Base-by-base conservation (phyloP, 2,329 filamentous ascomycete species). In the Nemania sp. region DNA sequence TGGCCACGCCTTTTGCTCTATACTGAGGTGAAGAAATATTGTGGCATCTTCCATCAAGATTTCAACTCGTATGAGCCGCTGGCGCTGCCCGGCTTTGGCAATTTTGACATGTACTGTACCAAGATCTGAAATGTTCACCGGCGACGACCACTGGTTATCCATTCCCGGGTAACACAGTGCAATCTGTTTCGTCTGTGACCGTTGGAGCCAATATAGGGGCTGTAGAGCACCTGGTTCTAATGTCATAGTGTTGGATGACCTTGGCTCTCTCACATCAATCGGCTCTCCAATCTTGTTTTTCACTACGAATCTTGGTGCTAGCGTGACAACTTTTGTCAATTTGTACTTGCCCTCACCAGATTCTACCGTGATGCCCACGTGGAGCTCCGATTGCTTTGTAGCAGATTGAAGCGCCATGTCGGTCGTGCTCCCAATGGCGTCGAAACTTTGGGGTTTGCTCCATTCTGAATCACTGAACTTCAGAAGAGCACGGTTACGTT, bases 371-470 rank as follows among this genome's bases (percentile, higher is more conserved):
- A 99, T 85, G 41, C 94, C 94, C 6, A 95, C 81, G 65, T 97
- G 91, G 66, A 97, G 92, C 70, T 99, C 94, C 2, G 86, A 86
- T 52, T 79, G 81, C 37, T 83, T 86, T 36, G 80, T 82, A 2
- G 81, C 74, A 0, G 91, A 90, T 44, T 89, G 88, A 28, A 99
- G 79, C 28, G 94, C 83, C 30, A 96, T 89, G 64, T 97, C 92
- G 14, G 91, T 88, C 0, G 88, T 91, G 66, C 93, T 97, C 26
- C 94, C 94, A 60, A 99, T 94, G 17, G 94, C 94, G 68, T 99
- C 95, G 65, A 99, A 96, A 80, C 91, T 97, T 70, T 97, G 93
- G 0, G 93, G 91, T 69, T 94, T 96, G 74, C 94, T 97, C 95
- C 94, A 99, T 56, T 86, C 83, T 1, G 94, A 97, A 49, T 95